These are phyloP conservation scores for Aeschynomene evenia DNA, from an alignment of 306 rosid species.

Conservation along the genomic window DNA sequence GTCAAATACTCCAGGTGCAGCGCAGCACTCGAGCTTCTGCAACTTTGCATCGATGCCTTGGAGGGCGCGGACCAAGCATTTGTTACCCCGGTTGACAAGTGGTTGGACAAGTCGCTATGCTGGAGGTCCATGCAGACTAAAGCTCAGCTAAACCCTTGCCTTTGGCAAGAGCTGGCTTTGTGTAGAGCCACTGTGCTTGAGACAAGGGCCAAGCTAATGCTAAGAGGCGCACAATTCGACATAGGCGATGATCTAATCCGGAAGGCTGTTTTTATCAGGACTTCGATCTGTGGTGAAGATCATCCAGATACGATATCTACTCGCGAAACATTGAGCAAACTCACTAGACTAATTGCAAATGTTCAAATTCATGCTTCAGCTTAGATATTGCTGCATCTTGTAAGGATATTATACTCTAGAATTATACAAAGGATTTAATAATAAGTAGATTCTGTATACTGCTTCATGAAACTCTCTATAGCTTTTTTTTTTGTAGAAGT, in stretches of 20 bases:
- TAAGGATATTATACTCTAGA: constrained; percentile 45
- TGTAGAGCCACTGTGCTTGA: constrained; percentile 83
- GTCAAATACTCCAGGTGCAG: constrained; percentile 79
- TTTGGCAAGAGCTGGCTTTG: constrained; percentile 89
- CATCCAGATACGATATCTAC: constrained; percentile 83
- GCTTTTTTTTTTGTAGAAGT: constrained; percentile 31
- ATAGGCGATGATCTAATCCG: constrained; percentile 76
- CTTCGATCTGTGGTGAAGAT: constrained; percentile 83
- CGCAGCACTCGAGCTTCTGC: constrained; percentile 71
- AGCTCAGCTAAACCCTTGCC: constrained; percentile 84
- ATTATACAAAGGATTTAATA: constrained; percentile 45
- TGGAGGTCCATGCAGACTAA: constrained; percentile 76
- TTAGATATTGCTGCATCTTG: constrained; percentile 52
- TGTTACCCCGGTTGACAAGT: constrained; percentile 77
- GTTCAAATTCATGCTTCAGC: constrained; percentile 58
- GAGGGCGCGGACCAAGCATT: constrained; percentile 86
- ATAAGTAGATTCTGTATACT: constrained; percentile 58
- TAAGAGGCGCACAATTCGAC: constrained; percentile 88
- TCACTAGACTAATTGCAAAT: constrained; percentile 75
- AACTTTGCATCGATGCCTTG: constrained; percentile 69
- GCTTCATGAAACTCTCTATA: constrained; percentile 35
- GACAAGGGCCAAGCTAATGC: constrained; percentile 83
- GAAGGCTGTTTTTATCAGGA: constrained; percentile 81
- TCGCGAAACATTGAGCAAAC: constrained; percentile 74
- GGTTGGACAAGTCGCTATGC: constrained; percentile 78